Percentiles rank a stretch among this genome's conserved stretches.
Conservation (phyloP, 176 grass and related monocot genomes). For the Carex scoparia region DNA sequence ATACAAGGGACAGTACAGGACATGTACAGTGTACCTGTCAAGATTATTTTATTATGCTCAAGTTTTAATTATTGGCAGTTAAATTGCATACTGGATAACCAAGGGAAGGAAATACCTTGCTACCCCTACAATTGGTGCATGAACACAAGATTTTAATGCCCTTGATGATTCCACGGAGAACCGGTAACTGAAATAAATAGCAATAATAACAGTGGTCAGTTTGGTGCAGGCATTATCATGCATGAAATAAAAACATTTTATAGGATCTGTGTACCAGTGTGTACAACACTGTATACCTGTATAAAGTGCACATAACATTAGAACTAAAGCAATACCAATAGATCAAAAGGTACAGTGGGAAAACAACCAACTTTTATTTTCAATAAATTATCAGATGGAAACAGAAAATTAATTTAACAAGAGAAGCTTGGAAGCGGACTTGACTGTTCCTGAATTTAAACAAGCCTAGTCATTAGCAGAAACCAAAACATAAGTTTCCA, state of each 20-base stretch:
- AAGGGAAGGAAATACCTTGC: slow-evolving; percentile 10
- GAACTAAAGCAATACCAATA: neutral
- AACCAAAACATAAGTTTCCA: neutral
- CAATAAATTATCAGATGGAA: neutral
- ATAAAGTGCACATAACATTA: neutral
- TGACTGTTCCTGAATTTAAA: neutral
- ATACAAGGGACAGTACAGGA: neutral
- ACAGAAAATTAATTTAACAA: neutral
- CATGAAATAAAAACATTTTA: neutral
- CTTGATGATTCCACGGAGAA: slow-evolving; percentile 18
- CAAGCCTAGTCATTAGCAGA: neutral
- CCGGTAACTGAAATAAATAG: slow-evolving; percentile 16
- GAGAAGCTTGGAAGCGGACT: neutral
- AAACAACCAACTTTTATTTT: neutral
- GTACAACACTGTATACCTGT: neutral
- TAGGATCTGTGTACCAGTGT: neutral
- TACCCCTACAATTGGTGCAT: slow-evolving; percentile 13
- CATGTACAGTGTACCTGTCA: neutral
- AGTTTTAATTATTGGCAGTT: neutral
- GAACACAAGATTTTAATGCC: slow-evolving; percentile 20
- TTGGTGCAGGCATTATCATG: neutral
- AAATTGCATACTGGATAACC: neutral
- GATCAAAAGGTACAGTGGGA: neutral
- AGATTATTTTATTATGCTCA: neutral
- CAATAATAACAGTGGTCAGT: neutral